phyloP scores from a whole-genome alignment of 148 eudicot species.

The Fallopia convolvulus region DNA sequence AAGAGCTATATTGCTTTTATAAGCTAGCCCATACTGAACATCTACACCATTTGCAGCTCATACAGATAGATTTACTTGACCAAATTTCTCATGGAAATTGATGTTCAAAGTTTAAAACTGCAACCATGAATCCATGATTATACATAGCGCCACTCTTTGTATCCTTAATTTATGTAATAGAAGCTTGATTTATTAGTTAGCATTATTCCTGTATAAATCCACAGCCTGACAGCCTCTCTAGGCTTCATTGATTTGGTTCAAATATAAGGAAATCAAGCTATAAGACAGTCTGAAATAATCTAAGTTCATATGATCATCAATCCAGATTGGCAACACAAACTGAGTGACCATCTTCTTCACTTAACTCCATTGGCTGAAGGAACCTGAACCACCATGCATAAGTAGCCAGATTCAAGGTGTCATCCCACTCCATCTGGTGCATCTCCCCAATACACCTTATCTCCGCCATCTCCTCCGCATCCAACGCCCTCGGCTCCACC shows the following conservation, averaged over 20 bases:
- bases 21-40: no score
- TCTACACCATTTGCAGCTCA: no score
- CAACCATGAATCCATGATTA: no score
- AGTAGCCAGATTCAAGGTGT: constrained; percentile 56
- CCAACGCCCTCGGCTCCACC: constrained; percentile 25
- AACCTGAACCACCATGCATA: constrained; percentile 81
- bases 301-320: background rate
- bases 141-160: no score
- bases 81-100: no score
- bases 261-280: background rate
- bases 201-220: no score
- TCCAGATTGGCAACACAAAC: background rate
- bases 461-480: constrained; percentile 71
- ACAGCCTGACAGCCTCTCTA: background rate
- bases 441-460: constrained; percentile 67
- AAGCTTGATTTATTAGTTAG: no score
- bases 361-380: constrained; percentile 33
- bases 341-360: background rate
- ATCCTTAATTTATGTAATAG: no score
- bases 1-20: no score
- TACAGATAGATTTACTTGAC: no score
- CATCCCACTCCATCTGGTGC: constrained; percentile 88
- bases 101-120: no score
- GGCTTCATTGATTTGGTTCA: background rate
- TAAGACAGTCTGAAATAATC: background rate